phyloP scores from a whole-genome alignment of 805 yeast genomes.

The Candida michaelii region DNA sequence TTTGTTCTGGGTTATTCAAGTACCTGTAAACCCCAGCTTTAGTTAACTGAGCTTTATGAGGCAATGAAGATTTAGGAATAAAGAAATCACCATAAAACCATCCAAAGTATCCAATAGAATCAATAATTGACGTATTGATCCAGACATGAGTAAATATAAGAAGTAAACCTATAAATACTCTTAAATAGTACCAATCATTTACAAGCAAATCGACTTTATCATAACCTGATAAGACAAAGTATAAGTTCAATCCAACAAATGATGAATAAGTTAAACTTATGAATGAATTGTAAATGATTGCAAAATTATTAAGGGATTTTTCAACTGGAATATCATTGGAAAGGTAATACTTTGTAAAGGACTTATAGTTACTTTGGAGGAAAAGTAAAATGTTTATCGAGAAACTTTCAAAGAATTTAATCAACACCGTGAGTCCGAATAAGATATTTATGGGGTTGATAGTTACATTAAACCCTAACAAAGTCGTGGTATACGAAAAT shows the following conservation, averaged over 20 bases:
- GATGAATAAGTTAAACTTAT: conserved; percentile 56
- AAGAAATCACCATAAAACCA: conserved; percentile 90
- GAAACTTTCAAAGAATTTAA: conserved; percentile 52
- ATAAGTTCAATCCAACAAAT: conserved; percentile 44
- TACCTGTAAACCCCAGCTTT: conserved; percentile 81
- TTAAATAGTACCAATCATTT: conserved; percentile 45
- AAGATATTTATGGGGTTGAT: conserved; percentile 26
- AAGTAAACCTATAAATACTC: conserved; percentile 58
- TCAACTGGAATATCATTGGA: conserved; percentile 63
- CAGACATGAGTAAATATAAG: conserved; percentile 61
- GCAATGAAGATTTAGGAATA: conserved; percentile 49
- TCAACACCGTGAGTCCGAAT: conserved; percentile 41
- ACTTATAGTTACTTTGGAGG: conserved; percentile 58
- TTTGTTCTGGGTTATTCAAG: conserved; percentile 78
- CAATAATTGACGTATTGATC: conserved; percentile 67
- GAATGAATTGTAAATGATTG: conserved; percentile 55
- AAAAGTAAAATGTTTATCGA: conserved; percentile 52
- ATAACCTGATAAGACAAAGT: conserved; percentile 18
- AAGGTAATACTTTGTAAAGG: conserved; percentile 64
- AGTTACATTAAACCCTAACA: not conserved
- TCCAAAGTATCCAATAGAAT: conserved; percentile 79
- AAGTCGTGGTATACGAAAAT: not conserved
- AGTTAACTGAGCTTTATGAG: conserved; percentile 51
- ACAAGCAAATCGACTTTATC: conserved; percentile 20
- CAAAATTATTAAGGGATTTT: conserved; percentile 73